Evolutionary conservation across 2,329 filamentous ascomycete genomes (phyloP).

Genomic region (Calonectria fujianensis): DNA sequence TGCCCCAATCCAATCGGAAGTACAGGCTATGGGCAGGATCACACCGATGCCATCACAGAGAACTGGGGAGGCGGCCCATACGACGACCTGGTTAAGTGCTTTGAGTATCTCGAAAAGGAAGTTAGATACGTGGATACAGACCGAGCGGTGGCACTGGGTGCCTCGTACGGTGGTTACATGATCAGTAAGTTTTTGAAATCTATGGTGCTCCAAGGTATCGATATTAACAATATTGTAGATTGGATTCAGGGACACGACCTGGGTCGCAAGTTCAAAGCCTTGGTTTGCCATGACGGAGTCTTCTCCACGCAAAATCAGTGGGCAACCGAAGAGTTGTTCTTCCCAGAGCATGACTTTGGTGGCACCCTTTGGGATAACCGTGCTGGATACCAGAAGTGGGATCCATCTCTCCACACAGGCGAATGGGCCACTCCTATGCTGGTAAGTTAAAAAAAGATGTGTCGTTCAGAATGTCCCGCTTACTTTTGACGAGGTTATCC

Average conservation of each 20-base stretch:
- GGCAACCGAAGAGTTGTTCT: slow-evolving; percentile 81
- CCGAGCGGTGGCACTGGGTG: slow-evolving; percentile 83
- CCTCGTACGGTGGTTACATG: slow-evolving; percentile 86
- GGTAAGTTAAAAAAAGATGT: slow-evolving; percentile 64
- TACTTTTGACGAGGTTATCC: slow-evolving; percentile 74
- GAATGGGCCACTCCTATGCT: slow-evolving; percentile 93
- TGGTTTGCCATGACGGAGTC: slow-evolving; percentile 92
- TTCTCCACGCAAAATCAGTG: slow-evolving; percentile 83
- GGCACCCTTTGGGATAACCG: slow-evolving; percentile 78
- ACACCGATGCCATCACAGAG: slow-evolving; percentile 84
- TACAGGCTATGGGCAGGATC: slow-evolving; percentile 86
- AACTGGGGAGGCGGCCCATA: slow-evolving; percentile 93
- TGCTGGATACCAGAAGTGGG: slow-evolving; percentile 80
- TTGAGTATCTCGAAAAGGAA: slow-evolving; percentile 82
- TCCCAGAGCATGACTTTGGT: slow-evolving; percentile 80
- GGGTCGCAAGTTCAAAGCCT: slow-evolving; percentile 88
- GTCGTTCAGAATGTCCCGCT: slow-evolving; percentile 12
- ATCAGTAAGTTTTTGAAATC: slow-evolving; percentile 70
- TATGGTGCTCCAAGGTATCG: neutral
- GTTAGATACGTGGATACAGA: slow-evolving; percentile 81
- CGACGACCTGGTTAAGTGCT: slow-evolving; percentile 85
- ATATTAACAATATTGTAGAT: slow-evolving; percentile 67
- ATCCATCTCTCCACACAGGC: slow-evolving; percentile 77
- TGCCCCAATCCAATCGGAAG: slow-evolving; percentile 89
- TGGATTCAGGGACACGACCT: slow-evolving; percentile 94